Evolutionary conservation across 257 asterid species (phyloP), one percentile per base, ranked within the genome.

Genomic region (Cinchona pubescens): DNA sequence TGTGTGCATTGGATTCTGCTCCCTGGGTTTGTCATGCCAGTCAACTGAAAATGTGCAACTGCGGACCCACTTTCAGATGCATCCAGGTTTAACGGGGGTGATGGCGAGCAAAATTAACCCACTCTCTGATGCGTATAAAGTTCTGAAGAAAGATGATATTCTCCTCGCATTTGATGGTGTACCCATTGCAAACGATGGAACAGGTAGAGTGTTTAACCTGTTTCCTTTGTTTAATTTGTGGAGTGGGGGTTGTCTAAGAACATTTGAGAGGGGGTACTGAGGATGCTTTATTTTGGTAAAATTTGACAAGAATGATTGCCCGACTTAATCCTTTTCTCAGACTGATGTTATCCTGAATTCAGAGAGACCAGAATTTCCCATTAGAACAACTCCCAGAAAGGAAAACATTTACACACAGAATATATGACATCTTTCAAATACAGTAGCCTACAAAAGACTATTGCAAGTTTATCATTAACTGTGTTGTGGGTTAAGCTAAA

Each of bases 1-100:
- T 58, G 90, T n/a, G n/a, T n/a, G n/a, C n/a, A n/a, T 80, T 70
- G 97, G 98, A 72, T 94, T 94, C 91, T 94, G 98, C 86, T 87
- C 97, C 61, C 80, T 90, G 89, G 98, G 97, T 53, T 80, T 94
- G 78, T 92, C 98, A 75, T 94, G 97, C 79, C 98, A 94, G 79
- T 87, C 98, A 66, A 89, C 96, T 73, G 97, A 92, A 87, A 94
- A 94, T 82, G 80, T 85, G 46, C 97, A 92, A 81, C 96, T 92
- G 69, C 90, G 93, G 7, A 87, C 87, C 63, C 90, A 89, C 86
- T 92, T 94, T 73, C 74, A 80, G 77, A 87, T 94, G 97, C 83
- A 15, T 72, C 87, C 90, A 71, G 92, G 86, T 70, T 74, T 87
- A 79, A 92, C 97, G 61, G 98, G 98, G 53, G 96, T 94, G 78